Percentiles rank a stretch among this genome's conserved stretches.
Conservation (phyloP, 805 yeast species). For the Kodamaea lidongshanica region DNA sequence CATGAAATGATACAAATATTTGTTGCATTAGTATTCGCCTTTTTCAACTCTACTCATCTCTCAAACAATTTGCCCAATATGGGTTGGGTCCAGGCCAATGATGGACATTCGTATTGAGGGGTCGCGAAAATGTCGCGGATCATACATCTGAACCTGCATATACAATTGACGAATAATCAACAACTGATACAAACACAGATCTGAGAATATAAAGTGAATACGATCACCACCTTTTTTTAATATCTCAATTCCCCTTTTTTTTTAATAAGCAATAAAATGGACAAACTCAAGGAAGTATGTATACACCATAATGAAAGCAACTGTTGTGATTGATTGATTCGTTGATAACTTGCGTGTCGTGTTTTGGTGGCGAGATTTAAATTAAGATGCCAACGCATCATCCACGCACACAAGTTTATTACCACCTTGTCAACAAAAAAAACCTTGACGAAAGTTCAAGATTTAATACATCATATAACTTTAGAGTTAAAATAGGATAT, state of each 20-base stretch:
- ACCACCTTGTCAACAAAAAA: background rate
- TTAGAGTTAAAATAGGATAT: no score
- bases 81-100: no score
- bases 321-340: background rate
- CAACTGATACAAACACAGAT: slow-evolving; percentile 6
- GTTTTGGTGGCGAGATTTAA: slow-evolving; percentile 5
- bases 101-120: no score
- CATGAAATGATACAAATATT: no score
- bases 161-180: slow-evolving; percentile 8
- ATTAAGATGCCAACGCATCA: no score
- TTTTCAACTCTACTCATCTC: no score
- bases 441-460: background rate
- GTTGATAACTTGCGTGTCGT: background rate
- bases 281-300: slow-evolving; percentile 56
- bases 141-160: slow-evolving; percentile 5
- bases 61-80: no score
- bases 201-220: slow-evolving; percentile 1
- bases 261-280: slow-evolving; percentile 33
- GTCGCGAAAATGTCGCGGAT: no score
- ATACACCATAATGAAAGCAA: no score
- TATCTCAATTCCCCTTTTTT: slow-evolving; percentile 1
- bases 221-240: slow-evolving; percentile 2
- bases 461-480: no score
- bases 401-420: background rate
- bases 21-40: no score